Evolutionary conservation across 2,329 filamentous ascomycete species (phyloP), one percentile per base, ranked within the genome.

Genomic region (Xylaria digitata): DNA sequence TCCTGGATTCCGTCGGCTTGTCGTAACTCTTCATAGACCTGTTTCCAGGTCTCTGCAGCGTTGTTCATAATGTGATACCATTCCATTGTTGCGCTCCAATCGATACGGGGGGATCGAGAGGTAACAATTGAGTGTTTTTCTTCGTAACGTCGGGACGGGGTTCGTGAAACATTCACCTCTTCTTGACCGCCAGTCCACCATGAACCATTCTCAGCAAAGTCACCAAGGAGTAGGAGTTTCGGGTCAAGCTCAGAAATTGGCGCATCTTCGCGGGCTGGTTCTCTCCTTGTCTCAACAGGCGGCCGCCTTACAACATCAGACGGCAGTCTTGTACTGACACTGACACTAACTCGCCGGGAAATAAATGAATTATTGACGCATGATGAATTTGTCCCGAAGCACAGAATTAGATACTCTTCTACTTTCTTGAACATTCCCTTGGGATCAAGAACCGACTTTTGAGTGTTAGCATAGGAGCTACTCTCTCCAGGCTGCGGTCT

Each of bases 331-430:
- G 70, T 75, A 71, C 60, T 73, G 54, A 76, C 71, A 71, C 60
- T 73, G 54, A 76, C 71, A 56, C 75, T 75, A 70, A 70, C 77
- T 60, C 85, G 84, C 52, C 82, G 79, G 0, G 85, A 85, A 43
- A 85, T 81, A 75, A 97, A 97, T 0, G 93, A 94, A 15, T 82
- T 83, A 76, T 96, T 96, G n/a, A 97, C 79, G 69, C 86, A 89
- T 59, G 91, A 89, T 57, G 91, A 85, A 71, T 89, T 89, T 0
- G 89, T 89, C 61, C 87, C 85, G 73, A 96, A 92, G 71, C 87
- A 90, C 21, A 81, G 78, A 56, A 89, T 81, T 46, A 97, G 85
- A 75, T 96, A 95, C 67, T 94, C 90, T 78, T 97, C 93, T 15
- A 97, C 77, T 5, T 85, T 85, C 67, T 87, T 89, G 77, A 97